A percentile compares a stretch with the other conserved stretches of the same genome.
Evolutionary conservation across 2,329 filamentous ascomycete species (phyloP).

Genomic region (Elsinoe ampelina): DNA sequence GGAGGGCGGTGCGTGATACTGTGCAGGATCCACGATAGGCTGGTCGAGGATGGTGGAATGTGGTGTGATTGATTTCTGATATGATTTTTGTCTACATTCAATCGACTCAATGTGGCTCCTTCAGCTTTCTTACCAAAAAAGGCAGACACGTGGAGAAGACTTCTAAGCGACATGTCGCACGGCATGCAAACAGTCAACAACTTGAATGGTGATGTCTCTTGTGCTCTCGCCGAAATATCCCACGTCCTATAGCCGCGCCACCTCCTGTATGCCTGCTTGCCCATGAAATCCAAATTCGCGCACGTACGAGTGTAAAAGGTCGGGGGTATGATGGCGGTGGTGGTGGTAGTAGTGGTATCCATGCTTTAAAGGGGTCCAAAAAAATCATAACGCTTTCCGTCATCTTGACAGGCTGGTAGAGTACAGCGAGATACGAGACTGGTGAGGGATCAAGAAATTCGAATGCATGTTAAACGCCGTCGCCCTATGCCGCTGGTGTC

Average conservation of each 20-base stretch:
- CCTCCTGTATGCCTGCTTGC: neutral
- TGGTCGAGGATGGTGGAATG: neutral
- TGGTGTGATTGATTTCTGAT: neutral
- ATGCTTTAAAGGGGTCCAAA: neutral
- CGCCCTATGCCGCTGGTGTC: conserved; percentile 1
- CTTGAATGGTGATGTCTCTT: neutral
- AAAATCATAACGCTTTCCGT: conserved; percentile 4
- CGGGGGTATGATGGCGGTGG: neutral
- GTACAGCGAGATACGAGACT: conserved; percentile 1
- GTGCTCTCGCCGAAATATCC: neutral
- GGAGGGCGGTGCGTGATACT: no score
- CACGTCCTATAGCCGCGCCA: neutral
- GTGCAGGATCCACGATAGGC: neutral
- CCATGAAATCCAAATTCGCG: neutral
- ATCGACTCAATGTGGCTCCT: neutral
- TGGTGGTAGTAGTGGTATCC: neutral
- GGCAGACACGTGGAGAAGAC: neutral
- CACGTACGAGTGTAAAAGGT: neutral
- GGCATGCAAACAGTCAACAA: neutral
- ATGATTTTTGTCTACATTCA: conserved; percentile 3
- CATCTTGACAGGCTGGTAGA: neutral
- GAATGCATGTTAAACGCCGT: conserved; percentile 10
- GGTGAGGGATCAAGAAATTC: neutral
- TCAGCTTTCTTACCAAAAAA: neutral
- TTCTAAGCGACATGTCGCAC: neutral